These are phyloP conservation scores for Bimuria novae-zelandiae DNA, from an alignment of 2,329 filamentous ascomycete species.

Conservation along the genomic window DNA sequence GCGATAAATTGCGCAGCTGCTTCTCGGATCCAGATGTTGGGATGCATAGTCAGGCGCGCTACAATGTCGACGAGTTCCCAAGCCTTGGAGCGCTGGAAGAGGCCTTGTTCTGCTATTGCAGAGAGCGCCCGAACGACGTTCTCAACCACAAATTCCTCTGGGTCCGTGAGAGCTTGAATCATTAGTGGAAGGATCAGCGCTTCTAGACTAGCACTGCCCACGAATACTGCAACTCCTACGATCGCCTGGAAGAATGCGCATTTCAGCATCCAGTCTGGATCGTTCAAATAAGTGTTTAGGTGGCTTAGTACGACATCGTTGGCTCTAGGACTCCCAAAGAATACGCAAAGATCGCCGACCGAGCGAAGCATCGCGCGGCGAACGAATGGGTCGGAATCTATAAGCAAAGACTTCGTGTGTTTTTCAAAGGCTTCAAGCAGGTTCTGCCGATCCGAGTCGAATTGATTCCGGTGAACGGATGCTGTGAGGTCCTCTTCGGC, in stretches of 20 bases:
- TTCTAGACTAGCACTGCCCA: constrained; percentile 86
- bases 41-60: constrained; percentile 86
- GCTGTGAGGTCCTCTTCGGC: constrained; percentile 75
- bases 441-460: constrained; percentile 83
- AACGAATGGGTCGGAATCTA: constrained; percentile 83
- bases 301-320: constrained; percentile 97
- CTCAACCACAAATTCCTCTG: constrained; percentile 92
- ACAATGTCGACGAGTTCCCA: constrained; percentile 89
- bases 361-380: constrained; percentile 89
- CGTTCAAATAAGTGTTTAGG: constrained; percentile 95
- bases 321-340: constrained; percentile 88
- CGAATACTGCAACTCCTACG: constrained; percentile 87
- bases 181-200: constrained; percentile 95
- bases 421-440: constrained; percentile 82
- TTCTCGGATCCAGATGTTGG: constrained; percentile 93
- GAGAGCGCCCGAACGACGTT: constrained; percentile 86
- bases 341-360: constrained; percentile 88
- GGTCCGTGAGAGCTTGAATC: constrained; percentile 90
- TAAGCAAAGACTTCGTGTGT: constrained; percentile 87
- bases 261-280: constrained; percentile 94
- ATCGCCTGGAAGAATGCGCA: constrained; percentile 96
- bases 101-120: constrained; percentile 82
- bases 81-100: constrained; percentile 80
- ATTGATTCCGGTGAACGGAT: constrained; percentile 76
- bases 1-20: constrained; percentile 84